These are phyloP conservation scores for Dothidotthia symphoricarpi DNA, from an alignment of 2,329 filamentous ascomycete genomes.

Conservation along the genomic window DNA sequence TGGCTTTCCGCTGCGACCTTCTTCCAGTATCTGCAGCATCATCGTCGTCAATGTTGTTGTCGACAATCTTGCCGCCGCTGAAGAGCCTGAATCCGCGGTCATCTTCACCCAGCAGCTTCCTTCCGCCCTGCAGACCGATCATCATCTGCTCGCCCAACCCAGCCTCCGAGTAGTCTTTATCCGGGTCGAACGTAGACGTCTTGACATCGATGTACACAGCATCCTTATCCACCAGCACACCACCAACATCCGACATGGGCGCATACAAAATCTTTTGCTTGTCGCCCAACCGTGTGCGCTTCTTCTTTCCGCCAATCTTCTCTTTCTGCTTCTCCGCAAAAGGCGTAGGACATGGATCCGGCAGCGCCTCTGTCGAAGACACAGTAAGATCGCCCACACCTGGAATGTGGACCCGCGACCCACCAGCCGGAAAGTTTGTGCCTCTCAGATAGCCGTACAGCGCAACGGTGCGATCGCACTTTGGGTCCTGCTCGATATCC, in stretches of 20 bases:
- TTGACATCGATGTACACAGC: conserved; percentile 85
- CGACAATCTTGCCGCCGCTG: conserved; percentile 69
- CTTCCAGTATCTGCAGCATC: conserved; percentile 59
- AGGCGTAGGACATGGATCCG: conserved; percentile 93
- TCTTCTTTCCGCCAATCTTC: conserved; percentile 79
- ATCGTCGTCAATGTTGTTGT: conserved; percentile 51
- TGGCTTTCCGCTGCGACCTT: conserved; percentile 53
- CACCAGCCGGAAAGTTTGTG: conserved; percentile 85
- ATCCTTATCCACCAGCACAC: conserved; percentile 93
- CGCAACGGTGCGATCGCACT: conserved; percentile 86
- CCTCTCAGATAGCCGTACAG: conserved; percentile 92
- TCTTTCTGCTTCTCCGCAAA: conserved; percentile 83
- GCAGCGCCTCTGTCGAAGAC: conserved; percentile 77
- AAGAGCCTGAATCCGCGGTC: conserved; percentile 85
- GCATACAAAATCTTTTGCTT: conserved; percentile 97
- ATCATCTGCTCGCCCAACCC: conserved; percentile 97
- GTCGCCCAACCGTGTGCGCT: conserved; percentile 78
- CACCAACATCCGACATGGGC: conserved; percentile 96
- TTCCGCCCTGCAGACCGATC: conserved; percentile 79
- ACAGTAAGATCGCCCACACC: conserved; percentile 88
- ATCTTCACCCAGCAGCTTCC: conserved; percentile 76
- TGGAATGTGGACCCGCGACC: conserved; percentile 86
- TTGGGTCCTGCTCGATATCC: conserved; percentile 80
- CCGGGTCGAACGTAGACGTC: conserved; percentile 67
- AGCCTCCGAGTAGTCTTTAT: conserved; percentile 65